Percentiles rank a stretch among this genome's conserved stretches.
These are phyloP conservation scores for Exophiala mesophila DNA, from an alignment of 2,329 filamentous ascomycete species.

Conservation along the genomic window DNA sequence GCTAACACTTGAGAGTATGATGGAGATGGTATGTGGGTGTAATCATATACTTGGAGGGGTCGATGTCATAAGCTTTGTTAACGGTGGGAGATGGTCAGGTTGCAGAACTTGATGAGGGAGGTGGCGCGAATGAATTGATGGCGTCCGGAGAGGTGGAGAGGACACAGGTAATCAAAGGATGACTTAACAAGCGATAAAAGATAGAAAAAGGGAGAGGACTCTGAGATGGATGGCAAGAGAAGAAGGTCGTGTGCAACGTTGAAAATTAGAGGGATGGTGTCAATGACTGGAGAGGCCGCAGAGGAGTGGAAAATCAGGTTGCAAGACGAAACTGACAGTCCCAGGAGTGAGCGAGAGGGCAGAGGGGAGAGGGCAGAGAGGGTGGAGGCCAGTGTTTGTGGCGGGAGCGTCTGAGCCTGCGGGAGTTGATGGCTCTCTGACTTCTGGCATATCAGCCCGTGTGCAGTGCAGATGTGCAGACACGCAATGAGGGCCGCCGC, in stretches of 20 bases:
- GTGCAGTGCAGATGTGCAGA: no score
- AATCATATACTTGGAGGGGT: conserved; percentile 16
- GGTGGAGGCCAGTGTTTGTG: not conserved
- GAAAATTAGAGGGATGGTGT: not conserved
- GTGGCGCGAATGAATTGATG: no score
- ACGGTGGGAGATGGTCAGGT: conserved; percentile 2
- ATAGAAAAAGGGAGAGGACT: no score
- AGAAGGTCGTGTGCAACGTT: conserved; percentile 2
- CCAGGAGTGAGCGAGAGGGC: not conserved
- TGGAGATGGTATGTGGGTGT: conserved; percentile 6
- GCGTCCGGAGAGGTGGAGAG: no score
- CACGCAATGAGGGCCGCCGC: no score
- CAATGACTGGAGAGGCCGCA: not conserved
- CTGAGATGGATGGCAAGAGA: conserved; percentile 22
- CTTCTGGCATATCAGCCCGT: no score
- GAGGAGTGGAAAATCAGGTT: not conserved
- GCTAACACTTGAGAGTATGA: conserved; percentile 21
- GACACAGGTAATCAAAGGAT: no score
- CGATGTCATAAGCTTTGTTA: conserved; percentile 21
- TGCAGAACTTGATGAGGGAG: no score
- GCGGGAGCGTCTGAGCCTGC: no score
- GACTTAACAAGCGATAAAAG: no score
- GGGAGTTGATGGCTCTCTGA: no score
- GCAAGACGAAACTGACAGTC: not conserved
- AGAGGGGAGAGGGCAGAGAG: not conserved